Conservation (phyloP, 164 flowering plant species). For the Taxillus chinensis region DNA sequence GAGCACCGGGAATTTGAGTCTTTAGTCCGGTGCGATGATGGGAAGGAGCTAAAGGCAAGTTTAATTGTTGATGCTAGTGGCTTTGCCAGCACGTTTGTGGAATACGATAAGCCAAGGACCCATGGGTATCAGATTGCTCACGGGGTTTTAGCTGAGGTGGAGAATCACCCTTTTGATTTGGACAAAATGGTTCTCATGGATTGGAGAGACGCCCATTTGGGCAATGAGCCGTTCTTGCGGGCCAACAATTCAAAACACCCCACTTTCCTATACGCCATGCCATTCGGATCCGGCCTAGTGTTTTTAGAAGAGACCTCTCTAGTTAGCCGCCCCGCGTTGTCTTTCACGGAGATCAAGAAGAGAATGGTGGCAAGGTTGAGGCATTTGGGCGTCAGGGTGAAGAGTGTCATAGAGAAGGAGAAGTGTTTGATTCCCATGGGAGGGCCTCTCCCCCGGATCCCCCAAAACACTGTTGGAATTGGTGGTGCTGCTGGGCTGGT, state of each 20-base stretch:
- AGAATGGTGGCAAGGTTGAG: conserved; percentile 74
- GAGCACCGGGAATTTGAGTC: conserved; percentile 54
- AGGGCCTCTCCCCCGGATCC: conserved; percentile 67
- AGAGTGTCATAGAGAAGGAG: conserved; percentile 54
- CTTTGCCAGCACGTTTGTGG: conserved; percentile 33
- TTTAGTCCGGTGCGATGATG: conserved; percentile 47
- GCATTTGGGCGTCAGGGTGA: conserved; percentile 62
- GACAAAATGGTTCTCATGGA: conserved; percentile 81
- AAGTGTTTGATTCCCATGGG: conserved; percentile 88
- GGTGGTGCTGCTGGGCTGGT: conserved; percentile 68
- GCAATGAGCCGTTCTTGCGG: conserved; percentile 50
- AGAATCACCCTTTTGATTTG: conserved; percentile 60
- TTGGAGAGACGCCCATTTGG: conserved; percentile 71
- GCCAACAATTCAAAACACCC: conserved; percentile 34
- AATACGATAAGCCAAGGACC: conserved; percentile 44
- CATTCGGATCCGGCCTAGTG: conserved; percentile 39
- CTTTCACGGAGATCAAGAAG: conserved; percentile 46
- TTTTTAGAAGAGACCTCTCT: conserved; percentile 77
- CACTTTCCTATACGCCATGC: conserved; percentile 76
- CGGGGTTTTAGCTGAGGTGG: conserved; percentile 66
- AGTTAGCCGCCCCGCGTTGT: conserved; percentile 51
- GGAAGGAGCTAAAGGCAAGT: conserved; percentile 37
- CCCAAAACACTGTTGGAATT: conserved; percentile 48
- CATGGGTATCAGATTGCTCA: conserved; percentile 72
- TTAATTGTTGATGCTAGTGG: conserved; percentile 72